Evolutionary conservation across 768 basidiomycete genomes (phyloP).

Genomic region (Pleurotus ostreatus): DNA sequence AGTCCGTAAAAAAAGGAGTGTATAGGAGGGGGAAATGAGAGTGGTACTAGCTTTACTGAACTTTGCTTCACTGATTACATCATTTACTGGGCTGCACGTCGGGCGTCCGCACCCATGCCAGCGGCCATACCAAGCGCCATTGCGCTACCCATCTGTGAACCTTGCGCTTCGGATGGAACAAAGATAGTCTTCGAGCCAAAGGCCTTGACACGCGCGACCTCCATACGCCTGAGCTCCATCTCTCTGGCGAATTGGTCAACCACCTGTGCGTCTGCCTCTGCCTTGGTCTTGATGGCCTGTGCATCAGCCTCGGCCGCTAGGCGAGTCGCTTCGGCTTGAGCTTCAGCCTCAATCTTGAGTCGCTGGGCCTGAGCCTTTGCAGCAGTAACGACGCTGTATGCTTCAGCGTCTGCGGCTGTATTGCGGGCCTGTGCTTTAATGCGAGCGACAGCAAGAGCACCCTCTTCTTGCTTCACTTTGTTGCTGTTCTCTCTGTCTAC

Average conservation of each 20-base stretch:
- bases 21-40: neutral
- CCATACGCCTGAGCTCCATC: slow-evolving; percentile 68
- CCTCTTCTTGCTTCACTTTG: slow-evolving; percentile 83
- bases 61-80: neutral
- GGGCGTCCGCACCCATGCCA: slow-evolving; percentile 46
- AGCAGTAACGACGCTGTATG: slow-evolving; percentile 68
- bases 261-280: slow-evolving; percentile 58
- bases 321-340: slow-evolving; percentile 75
- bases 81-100: slow-evolving; percentile 5
- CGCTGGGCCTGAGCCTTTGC: slow-evolving; percentile 69
- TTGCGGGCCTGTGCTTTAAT: slow-evolving; percentile 68
- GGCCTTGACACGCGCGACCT: slow-evolving; percentile 57
- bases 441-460: slow-evolving; percentile 68
- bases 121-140: slow-evolving; percentile 73
- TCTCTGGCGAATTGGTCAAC: slow-evolving; percentile 67
- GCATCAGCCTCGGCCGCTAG: slow-evolving; percentile 74
- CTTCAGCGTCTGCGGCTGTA: slow-evolving; percentile 71
- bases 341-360: slow-evolving; percentile 74
- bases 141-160: slow-evolving; percentile 53
- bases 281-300: slow-evolving; percentile 59
- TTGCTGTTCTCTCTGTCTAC: slow-evolving; percentile 87
- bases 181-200: slow-evolving; percentile 70
- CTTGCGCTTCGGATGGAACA: slow-evolving; percentile 59
- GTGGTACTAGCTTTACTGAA: no score
- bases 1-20: neutral